Percentiles rank a stretch among this genome's conserved stretches.
phyloP scores from a whole-genome alignment of 495 filamentous ascomycete species.

The Thermochaetoides thermophila region DNA sequence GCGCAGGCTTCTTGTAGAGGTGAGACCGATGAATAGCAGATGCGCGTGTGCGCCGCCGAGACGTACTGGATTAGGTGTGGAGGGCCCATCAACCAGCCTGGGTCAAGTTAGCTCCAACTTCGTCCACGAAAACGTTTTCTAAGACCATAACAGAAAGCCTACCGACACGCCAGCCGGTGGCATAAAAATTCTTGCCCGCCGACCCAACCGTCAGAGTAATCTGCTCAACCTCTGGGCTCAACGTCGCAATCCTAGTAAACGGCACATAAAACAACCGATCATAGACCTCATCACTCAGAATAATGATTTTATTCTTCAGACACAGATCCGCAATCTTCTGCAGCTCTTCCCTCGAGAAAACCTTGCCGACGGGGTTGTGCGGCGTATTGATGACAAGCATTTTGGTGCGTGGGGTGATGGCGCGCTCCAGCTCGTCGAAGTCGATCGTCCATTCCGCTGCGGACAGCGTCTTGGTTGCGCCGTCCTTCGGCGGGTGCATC shows the following conservation, averaged over 20 bases:
- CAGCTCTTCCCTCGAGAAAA: conserved; percentile 76
- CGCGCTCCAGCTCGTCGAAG: conserved; percentile 63
- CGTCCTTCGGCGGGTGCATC: conserved; percentile 77
- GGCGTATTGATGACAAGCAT: conserved; percentile 84
- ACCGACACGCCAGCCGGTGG: conserved; percentile 91
- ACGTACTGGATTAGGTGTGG: conserved; percentile 85
- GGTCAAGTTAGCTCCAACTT: neutral
- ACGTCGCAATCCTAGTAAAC: conserved; percentile 79
- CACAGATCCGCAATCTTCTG: conserved; percentile 75
- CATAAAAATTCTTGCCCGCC: conserved; percentile 95
- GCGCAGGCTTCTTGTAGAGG: conserved; percentile 94
- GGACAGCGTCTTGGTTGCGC: conserved; percentile 60
- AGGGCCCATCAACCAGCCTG: conserved; percentile 74
- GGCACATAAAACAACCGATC: conserved; percentile 90
- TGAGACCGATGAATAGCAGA: conserved; percentile 88
- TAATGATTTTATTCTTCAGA: conserved; percentile 86
- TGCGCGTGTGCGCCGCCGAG: conserved; percentile 80
- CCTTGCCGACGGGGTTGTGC: conserved; percentile 91
- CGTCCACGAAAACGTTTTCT: neutral
- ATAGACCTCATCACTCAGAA: conserved; percentile 92
- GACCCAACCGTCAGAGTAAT: conserved; percentile 88
- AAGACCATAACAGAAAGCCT: conserved; percentile 1
- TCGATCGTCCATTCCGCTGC: conserved; percentile 82
- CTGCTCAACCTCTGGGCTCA: conserved; percentile 73
- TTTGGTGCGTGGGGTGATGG: conserved; percentile 74